Evolutionary conservation across 2,329 filamentous ascomycete species (phyloP).

Genomic region (Epichloe aotearoae): DNA sequence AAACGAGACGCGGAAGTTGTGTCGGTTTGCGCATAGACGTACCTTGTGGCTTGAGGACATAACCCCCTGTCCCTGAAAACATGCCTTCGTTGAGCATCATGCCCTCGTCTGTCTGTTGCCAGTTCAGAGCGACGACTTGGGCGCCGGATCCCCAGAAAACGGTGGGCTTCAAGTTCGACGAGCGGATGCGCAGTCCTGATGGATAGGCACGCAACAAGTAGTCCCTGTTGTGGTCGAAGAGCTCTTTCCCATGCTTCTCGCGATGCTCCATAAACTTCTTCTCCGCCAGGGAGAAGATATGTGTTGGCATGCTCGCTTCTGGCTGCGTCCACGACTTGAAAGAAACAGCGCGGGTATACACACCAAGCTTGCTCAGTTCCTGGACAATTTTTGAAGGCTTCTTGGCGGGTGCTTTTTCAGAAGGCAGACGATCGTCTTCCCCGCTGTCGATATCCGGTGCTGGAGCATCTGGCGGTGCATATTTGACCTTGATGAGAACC

Average conservation of each 20-base stretch:
- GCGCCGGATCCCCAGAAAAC: constrained; percentile 81
- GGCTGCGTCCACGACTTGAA: constrained; percentile 70
- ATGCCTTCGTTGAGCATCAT: constrained; percentile 96
- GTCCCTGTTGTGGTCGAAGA: constrained; percentile 72
- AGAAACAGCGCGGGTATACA: constrained; percentile 73
- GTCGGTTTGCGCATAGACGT: constrained; percentile 3
- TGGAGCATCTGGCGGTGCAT: constrained; percentile 33
- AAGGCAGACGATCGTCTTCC: constrained; percentile 25
- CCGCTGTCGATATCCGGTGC: constrained; percentile 18
- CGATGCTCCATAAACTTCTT: constrained; percentile 49
- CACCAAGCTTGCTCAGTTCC: constrained; percentile 58
- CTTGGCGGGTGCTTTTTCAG: constrained; percentile 23
- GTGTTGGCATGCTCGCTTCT: constrained; percentile 49
- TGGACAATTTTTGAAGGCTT: constrained; percentile 57
- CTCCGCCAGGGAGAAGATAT: constrained; percentile 57
- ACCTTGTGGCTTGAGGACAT: constrained; percentile 72
- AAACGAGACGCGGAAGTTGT: neutral
- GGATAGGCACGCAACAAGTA: constrained; percentile 85
- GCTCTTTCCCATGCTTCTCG: constrained; percentile 30
- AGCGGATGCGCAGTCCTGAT: constrained; percentile 65
- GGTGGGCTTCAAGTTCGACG: constrained; percentile 75
- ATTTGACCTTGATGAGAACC: constrained; percentile 77
- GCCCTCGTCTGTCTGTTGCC: constrained; percentile 80
- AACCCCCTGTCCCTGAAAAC: constrained; percentile 75
- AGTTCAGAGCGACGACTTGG: constrained; percentile 86